Evolutionary conservation across 768 basidiomycete species (phyloP), one percentile per base, ranked within the genome.

Genomic region (Pholiota microspora): DNA sequence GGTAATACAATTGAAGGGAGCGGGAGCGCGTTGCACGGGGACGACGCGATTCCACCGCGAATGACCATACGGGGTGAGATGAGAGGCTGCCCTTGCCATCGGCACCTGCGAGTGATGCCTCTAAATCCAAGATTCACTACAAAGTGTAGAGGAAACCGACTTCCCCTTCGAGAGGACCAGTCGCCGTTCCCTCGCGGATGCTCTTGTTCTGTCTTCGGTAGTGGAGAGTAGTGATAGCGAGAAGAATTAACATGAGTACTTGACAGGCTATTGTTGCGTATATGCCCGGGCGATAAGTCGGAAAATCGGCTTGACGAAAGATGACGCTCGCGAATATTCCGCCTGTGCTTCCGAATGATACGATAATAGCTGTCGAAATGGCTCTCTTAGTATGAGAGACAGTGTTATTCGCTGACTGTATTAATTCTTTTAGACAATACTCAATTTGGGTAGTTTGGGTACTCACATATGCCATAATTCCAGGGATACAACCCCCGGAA

Each of bases 381-480:
- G 78, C 76, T 27, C 76, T 69, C 61, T 80, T 82, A 21, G 75
- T 73, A 54, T 82, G 77, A 4, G 78, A 76, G 54, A 76, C 65
- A 23, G 78, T 66, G 59, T 81, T 82, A 61, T 81, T 81, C 21
- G 78, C 71, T 3, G 77, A 72, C 79, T 82, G n/a, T n/a, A n/a
- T n/a, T n/a, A n/a, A n/a, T n/a, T n/a, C n/a, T n/a, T n/a, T n/a
- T n/a, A n/a, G n/a, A n/a, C n/a, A n/a, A n/a, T n/a, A n/a, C n/a
- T n/a, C n/a, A n/a, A 13, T 32, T 42, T 16, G 9, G 29, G 10
- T 44, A n/a, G 55, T 34, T n/a, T 47, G 15, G 28, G 18, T 45
- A 67, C 79, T 57, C 59, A 79, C 78, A 65, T 80, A 81, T 50
- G 79, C 77, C 27, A 81, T 65, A 31, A 81, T 75, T 4, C 75